Evolutionary conservation across 2,329 filamentous ascomycete genomes (phyloP).

Genomic region (Aspergillus melleus): DNA sequence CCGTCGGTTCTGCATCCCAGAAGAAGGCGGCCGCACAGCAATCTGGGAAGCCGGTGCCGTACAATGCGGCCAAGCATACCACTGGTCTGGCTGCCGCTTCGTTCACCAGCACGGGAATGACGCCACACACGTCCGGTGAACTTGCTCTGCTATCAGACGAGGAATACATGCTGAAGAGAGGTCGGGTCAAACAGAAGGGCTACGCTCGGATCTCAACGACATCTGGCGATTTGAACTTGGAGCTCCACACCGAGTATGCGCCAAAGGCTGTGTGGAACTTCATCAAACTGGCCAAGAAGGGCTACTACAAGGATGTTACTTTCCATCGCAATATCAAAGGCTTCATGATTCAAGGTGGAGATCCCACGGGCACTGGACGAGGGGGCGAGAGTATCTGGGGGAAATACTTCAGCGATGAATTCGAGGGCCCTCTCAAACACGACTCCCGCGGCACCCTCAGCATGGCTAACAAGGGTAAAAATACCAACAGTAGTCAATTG

Average conservation of each 20-base stretch:
- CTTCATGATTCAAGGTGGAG: slow-evolving; percentile 98
- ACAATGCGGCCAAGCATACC: slow-evolving; percentile 87
- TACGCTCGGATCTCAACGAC: slow-evolving; percentile 90
- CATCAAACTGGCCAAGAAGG: slow-evolving; percentile 78
- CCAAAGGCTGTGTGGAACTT: slow-evolving; percentile 98
- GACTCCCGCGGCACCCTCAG: slow-evolving; percentile 75
- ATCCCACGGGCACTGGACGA: slow-evolving; percentile 86
- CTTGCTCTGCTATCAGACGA: slow-evolving; percentile 86
- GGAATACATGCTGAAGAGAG: slow-evolving; percentile 93
- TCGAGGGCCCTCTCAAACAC: slow-evolving; percentile 86
- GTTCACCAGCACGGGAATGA: slow-evolving; percentile 92
- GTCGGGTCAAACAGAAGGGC: slow-evolving; percentile 83
- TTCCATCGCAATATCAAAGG: slow-evolving; percentile 95
- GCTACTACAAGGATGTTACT: slow-evolving; percentile 79
- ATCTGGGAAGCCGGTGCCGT: slow-evolving; percentile 51
- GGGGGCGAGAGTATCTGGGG: slow-evolving; percentile 93
- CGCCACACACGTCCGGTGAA: slow-evolving; percentile 85
- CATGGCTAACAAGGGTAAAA: slow-evolving; percentile 99
- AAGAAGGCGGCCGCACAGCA: slow-evolving; percentile 26
- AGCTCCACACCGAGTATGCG: slow-evolving; percentile 86
- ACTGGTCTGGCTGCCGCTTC: slow-evolving; percentile 89
- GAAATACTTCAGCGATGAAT: slow-evolving; percentile 90
- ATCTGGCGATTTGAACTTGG: slow-evolving; percentile 79
- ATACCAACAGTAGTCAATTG: slow-evolving; percentile 93
- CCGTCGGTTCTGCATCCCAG: slow-evolving; percentile 9